A percentile compares a stretch with the other conserved stretches of the same genome.
phyloP scores from a whole-genome alignment of 306 rosid genomes.

The Vicia sativa region DNA sequence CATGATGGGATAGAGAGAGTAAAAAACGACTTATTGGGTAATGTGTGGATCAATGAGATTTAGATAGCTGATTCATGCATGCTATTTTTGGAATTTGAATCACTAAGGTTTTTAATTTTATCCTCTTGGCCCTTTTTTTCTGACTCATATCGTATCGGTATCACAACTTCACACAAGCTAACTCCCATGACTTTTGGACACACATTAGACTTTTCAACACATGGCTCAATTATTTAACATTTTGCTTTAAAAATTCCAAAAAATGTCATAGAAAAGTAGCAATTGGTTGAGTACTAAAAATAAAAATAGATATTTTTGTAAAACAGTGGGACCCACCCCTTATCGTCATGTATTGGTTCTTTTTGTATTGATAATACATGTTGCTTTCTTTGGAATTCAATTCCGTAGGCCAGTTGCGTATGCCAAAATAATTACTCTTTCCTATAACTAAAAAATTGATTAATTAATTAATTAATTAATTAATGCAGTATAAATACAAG shows the following conservation, averaged over 20 bases:
- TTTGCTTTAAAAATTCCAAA: background rate
- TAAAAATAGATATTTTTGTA: background rate
- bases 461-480: background rate
- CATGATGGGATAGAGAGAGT: no score
- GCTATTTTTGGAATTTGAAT: slow-evolving; percentile 4
- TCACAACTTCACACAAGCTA: background rate
- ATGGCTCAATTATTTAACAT: background rate
- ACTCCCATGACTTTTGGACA: slow-evolving; percentile 4
- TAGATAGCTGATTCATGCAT: background rate
- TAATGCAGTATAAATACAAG: background rate
- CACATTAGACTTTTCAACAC: background rate
- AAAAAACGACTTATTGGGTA: no score
- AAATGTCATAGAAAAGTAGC: background rate
- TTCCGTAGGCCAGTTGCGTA: slow-evolving; percentile 5
- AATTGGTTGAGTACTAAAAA: background rate
- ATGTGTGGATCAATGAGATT: background rate
- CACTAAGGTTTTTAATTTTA: background rate
- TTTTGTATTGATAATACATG: background rate
- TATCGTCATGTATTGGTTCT: no score
- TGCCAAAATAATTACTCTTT: background rate
- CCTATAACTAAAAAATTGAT: background rate
- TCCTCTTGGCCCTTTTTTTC: background rate
- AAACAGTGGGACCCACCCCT: background rate
- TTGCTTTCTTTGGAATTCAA: background rate
- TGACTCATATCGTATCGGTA: background rate